A percentile compares a stretch with the other conserved stretches of the same genome.
phyloP scores from a whole-genome alignment of 2,329 filamentous ascomycete species.

The Aureobasidium vineae region DNA sequence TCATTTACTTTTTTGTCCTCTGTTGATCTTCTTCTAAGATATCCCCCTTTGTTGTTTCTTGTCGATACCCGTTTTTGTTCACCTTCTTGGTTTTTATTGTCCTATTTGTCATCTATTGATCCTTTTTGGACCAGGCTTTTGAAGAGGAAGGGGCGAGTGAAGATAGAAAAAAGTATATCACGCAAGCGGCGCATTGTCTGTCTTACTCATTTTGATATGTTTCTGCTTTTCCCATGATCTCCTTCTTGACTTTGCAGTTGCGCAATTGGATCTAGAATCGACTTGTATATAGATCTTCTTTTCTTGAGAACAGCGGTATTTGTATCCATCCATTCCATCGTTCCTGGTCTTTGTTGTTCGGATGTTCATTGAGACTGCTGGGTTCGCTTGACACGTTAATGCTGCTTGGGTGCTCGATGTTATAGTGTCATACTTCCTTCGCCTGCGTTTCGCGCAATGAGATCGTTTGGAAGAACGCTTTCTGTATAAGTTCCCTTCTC shows the following conservation, averaged over 20 bases:
- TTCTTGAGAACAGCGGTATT: no score
- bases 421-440: no score
- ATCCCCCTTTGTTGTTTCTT: slow-evolving; percentile 11
- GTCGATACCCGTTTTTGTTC: slow-evolving; percentile 21
- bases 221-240: neutral
- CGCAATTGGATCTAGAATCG: no score
- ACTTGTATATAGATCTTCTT: no score
- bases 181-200: neutral
- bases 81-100: neutral
- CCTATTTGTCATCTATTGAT: neutral
- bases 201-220: neutral
- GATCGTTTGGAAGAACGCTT: no score
- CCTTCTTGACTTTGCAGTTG: neutral
- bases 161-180: neutral
- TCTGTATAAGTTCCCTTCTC: no score
- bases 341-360: no score
- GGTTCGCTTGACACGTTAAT: no score
- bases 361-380: no score
- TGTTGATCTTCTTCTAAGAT: slow-evolving; percentile 5
- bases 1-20: neutral
- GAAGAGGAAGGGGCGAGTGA: neutral
- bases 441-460: no score
- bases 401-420: no score
- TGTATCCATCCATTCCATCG: no score
- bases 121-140: neutral